Conservation (phyloP, 1,284 basidiomycete genomes). For the Stygiomarasmius scandens region DNA sequence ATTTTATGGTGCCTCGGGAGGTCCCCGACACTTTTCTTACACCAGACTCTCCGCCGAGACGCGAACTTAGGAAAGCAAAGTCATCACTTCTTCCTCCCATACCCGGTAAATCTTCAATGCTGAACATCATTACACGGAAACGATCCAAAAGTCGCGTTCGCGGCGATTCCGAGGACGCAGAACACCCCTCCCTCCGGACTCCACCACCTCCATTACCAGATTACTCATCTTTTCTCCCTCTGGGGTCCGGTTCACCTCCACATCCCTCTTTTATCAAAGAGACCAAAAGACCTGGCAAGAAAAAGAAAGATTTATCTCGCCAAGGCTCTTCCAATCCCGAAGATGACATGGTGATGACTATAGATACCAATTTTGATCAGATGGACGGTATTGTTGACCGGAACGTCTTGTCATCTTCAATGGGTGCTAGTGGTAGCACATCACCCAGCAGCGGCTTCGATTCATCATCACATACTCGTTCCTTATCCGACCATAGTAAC, state of each 20-base stretch:
- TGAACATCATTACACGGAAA: not conserved
- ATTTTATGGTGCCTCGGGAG: not conserved
- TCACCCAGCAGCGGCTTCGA: not conserved
- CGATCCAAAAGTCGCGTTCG: not conserved
- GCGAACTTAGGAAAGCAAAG: not conserved
- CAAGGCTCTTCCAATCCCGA: not conserved
- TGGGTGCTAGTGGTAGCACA: not conserved
- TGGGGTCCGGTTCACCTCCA: not conserved
- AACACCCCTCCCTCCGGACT: not conserved
- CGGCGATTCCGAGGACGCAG: not conserved
- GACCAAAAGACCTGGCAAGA: not conserved
- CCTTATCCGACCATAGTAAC: not conserved
- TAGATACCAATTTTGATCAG: constrained; percentile 18
- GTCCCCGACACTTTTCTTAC: not conserved
- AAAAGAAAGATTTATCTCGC: constrained; percentile 1
- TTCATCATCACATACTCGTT: constrained; percentile 2
- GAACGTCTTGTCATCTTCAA: not conserved
- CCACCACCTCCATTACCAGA: not conserved
- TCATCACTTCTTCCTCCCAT: not conserved
- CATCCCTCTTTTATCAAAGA: constrained; percentile 2
- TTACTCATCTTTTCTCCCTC: constrained; percentile 7
- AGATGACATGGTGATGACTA: constrained; percentile 5
- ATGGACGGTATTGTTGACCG: constrained; percentile 20
- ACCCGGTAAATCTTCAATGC: not conserved
- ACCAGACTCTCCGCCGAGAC: not conserved